Evolutionary conservation across 2,329 filamentous ascomycete species (phyloP).

Genomic region (Claviceps sp.): DNA sequence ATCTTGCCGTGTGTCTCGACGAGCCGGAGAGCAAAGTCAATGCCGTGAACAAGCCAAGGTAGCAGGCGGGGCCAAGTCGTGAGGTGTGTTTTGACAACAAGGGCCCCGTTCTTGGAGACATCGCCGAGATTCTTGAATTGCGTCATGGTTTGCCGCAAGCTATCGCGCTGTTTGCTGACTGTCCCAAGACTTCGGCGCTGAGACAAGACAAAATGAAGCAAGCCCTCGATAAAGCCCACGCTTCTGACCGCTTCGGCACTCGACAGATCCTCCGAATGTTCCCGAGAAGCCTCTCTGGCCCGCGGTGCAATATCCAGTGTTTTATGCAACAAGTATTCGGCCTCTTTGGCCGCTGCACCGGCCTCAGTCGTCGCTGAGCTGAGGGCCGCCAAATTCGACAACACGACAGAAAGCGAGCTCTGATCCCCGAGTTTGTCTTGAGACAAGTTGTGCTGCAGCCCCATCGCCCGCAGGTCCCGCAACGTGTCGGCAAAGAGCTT

Average conservation of each 20-base stretch:
- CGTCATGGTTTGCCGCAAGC: conserved; percentile 24
- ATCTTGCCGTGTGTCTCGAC: conserved; percentile 55
- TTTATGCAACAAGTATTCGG: conserved; percentile 67
- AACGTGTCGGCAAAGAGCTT: conserved; percentile 83
- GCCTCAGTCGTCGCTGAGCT: conserved; percentile 15
- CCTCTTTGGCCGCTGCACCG: conserved; percentile 16
- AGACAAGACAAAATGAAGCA: conserved; percentile 51
- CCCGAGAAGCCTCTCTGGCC: conserved; percentile 51
- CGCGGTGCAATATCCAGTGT: conserved; percentile 59
- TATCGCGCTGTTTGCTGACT: conserved; percentile 22
- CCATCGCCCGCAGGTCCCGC: conserved; percentile 75
- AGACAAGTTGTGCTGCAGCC: conserved; percentile 70
- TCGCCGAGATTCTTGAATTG: conserved; percentile 24
- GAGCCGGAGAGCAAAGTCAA: conserved; percentile 48
- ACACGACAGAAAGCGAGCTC: conserved; percentile 52
- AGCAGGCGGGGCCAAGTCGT: conserved; percentile 16
- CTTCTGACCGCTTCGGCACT: conserved; percentile 67
- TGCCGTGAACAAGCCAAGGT: conserved; percentile 56
- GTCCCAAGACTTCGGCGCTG: conserved; percentile 42
- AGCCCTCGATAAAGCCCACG: conserved; percentile 73
- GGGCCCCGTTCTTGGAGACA: conserved; percentile 11
- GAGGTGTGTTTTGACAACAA: conserved; percentile 9
- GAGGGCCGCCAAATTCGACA: conserved; percentile 43
- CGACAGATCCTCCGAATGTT: conserved; percentile 77
- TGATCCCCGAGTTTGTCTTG: conserved; percentile 62